A percentile compares a stretch with the other conserved stretches of the same genome.
Evolutionary conservation across 2,329 filamentous ascomycete species (phyloP).

Genomic region (Beauveria sp.): DNA sequence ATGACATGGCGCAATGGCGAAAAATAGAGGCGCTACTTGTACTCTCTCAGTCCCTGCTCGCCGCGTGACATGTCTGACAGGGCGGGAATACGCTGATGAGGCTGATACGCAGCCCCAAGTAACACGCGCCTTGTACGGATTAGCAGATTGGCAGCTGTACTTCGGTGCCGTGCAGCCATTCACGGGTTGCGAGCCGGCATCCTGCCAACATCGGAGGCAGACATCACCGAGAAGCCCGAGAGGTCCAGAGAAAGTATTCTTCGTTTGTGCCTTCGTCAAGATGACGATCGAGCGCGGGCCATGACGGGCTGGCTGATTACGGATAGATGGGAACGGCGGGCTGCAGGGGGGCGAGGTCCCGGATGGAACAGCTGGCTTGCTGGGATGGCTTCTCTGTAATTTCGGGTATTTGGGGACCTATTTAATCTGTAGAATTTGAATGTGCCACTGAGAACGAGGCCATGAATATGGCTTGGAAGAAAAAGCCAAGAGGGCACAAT

Average conservation of each 20-base stretch:
- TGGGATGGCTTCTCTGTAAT: background rate
- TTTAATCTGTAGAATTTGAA: too few species aligned
- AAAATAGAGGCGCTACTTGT: background rate
- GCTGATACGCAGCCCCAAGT: background rate
- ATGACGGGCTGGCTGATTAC: background rate
- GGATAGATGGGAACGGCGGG: background rate
- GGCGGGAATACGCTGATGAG: slow-evolving; percentile 2
- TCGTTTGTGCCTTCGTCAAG: background rate
- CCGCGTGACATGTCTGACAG: background rate
- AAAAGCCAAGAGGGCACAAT: background rate
- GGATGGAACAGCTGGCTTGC: background rate
- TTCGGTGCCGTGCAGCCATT: background rate
- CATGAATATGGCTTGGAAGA: background rate
- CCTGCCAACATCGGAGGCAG: background rate
- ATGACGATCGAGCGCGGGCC: slow-evolving; percentile 1
- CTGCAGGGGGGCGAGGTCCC: background rate
- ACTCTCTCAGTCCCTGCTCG: background rate
- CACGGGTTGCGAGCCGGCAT: background rate
- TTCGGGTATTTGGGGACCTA: background rate
- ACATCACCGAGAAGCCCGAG: background rate
- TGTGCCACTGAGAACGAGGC: background rate
- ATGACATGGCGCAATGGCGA: background rate
- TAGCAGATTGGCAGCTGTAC: background rate
- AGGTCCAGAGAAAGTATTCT: background rate
- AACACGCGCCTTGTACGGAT: background rate